phyloP scores from a whole-genome alignment of 306 rosid genomes.

The Acacia acuminata region DNA sequence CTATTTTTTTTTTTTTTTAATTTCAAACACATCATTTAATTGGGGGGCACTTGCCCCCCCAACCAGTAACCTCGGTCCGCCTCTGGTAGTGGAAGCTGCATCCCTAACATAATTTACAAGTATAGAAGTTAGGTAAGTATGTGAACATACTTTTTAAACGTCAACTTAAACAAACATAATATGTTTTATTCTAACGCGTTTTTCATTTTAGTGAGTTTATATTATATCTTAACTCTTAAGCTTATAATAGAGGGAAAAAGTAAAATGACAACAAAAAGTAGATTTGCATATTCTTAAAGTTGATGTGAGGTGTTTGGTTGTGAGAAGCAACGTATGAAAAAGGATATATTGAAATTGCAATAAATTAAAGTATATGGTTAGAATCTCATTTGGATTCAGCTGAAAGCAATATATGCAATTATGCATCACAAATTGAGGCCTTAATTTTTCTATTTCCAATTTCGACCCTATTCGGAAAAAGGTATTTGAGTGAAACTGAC shows the following conservation, averaged over 20 bases:
- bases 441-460: not conserved
- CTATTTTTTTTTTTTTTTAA: too few species aligned
- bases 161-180: too few species aligned
- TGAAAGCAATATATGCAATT: not conserved
- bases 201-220: not conserved
- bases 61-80: too few species aligned
- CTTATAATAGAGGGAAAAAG: not conserved
- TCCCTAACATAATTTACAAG: too few species aligned
- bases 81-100: too few species aligned
- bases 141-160: too few species aligned
- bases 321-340: conserved; percentile 1
- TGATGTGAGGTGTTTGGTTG: not conserved
- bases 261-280: not conserved
- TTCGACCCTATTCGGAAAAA: not conserved
- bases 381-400: not conserved
- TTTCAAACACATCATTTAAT: too few species aligned
- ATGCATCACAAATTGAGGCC: not conserved
- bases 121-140: too few species aligned
- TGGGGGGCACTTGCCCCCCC: too few species aligned
- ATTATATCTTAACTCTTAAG: not conserved
- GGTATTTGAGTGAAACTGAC: not conserved
- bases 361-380: not conserved
- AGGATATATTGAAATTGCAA: not conserved
- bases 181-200: not conserved
- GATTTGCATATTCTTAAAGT: not conserved